These are phyloP conservation scores for Ascomycota sp. DNA, from an alignment of 2,329 filamentous ascomycete species.

Conservation along the genomic window DNA sequence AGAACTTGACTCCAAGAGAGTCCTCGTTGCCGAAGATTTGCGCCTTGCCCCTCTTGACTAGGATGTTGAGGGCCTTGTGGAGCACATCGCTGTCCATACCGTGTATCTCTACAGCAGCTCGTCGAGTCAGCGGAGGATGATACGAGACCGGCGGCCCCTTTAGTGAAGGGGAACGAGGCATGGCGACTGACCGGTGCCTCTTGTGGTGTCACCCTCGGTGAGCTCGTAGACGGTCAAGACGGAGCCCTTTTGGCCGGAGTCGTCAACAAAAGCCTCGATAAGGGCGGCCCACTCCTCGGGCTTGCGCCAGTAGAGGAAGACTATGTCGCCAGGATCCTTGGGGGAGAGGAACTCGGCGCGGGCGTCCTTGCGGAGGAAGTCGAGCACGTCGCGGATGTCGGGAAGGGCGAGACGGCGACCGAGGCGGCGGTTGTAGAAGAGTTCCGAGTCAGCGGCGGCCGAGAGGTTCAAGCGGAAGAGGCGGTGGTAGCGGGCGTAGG, in stretches of 20 bases:
- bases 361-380: constrained; percentile 35
- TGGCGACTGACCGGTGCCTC: constrained; percentile 33
- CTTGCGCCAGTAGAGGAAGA: constrained; percentile 65
- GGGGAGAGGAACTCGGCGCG: constrained; percentile 40
- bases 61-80: constrained; percentile 51
- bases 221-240: constrained; percentile 89
- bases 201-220: constrained; percentile 60
- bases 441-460: constrained; percentile 25
- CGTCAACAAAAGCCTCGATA: constrained; percentile 63
- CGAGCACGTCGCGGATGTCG: constrained; percentile 34
- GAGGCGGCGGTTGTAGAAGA: constrained; percentile 36
- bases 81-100: constrained; percentile 72
- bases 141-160: no score
- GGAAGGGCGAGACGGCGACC: constrained; percentile 25
- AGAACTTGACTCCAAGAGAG: constrained; percentile 87
- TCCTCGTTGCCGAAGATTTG: constrained; percentile 84
- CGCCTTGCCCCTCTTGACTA: constrained; percentile 77
- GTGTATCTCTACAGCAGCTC: constrained; percentile 44
- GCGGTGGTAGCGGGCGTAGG: constrained; percentile 60
- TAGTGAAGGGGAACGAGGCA: neutral
- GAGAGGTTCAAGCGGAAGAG: constrained; percentile 52
- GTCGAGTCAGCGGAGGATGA: neutral
- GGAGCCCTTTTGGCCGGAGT: constrained; percentile 66
- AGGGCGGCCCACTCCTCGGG: constrained; percentile 75
- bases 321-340: constrained; percentile 19